Percentiles rank a stretch among this genome's conserved stretches.
Conservation (phyloP, 1,284 basidiomycete genomes). For the Sporisorium reilianum region DNA sequence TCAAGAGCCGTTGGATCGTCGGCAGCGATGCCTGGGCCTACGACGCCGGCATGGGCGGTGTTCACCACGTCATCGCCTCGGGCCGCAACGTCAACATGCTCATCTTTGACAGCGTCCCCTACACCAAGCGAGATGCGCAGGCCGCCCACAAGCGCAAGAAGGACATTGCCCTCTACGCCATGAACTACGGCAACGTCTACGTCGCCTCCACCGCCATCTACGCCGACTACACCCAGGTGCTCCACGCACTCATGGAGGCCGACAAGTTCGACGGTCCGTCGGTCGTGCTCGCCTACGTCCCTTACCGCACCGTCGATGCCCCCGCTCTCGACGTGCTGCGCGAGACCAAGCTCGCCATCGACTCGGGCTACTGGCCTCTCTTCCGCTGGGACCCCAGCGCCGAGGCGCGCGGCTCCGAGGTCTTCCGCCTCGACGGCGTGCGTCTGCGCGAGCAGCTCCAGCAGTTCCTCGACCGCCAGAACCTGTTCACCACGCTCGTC, state of each 20-base stretch:
- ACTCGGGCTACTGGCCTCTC: constrained; percentile 96
- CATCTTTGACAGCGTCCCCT: constrained; percentile 92
- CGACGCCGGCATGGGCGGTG: constrained; percentile 93
- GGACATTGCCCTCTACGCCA: constrained; percentile 78
- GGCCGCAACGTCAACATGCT: constrained; percentile 93
- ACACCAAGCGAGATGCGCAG: constrained; percentile 75
- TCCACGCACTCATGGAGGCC: constrained; percentile 91
- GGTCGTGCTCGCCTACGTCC: constrained; percentile 93
- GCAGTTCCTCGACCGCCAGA: constrained; percentile 94
- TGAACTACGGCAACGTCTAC: constrained; percentile 97
- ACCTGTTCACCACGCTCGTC: constrained; percentile 92
- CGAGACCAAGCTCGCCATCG: constrained; percentile 96
- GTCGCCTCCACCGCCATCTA: constrained; percentile 96
- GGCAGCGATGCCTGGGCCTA: constrained; percentile 98
- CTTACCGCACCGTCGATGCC: constrained; percentile 78
- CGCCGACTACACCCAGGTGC: constrained; percentile 92
- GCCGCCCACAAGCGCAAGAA: constrained; percentile 68
- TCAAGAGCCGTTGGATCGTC: constrained; percentile 83
- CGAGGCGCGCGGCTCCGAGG: constrained; percentile 78
- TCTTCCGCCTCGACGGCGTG: constrained; percentile 91
- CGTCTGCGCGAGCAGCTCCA: constrained; percentile 93
- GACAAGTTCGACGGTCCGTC: constrained; percentile 90
- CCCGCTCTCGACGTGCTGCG: constrained; percentile 89
- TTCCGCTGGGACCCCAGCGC: constrained; percentile 97
- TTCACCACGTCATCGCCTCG: constrained; percentile 93